A percentile compares a stretch with the other conserved stretches of the same genome.
These are phyloP conservation scores for Patellaria atrata DNA, from an alignment of 495 filamentous ascomycete species.

Conservation along the genomic window DNA sequence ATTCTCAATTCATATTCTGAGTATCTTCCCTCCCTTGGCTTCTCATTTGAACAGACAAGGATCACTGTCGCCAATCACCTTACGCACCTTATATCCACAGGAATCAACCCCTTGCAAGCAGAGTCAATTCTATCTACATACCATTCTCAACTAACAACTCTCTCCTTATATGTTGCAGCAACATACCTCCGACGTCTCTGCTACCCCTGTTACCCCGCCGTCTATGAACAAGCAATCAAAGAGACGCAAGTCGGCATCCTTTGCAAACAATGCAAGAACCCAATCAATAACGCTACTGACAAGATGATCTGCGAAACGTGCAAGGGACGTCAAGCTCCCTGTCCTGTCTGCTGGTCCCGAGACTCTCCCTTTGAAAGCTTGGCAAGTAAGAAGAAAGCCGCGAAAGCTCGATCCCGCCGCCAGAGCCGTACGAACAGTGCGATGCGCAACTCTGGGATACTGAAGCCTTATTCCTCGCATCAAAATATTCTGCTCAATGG, in stretches of 20 bases:
- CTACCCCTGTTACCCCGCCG: slow-evolving; percentile 25
- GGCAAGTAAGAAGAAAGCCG: slow-evolving; percentile 8
- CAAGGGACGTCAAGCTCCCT: slow-evolving; percentile 19
- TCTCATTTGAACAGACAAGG: slow-evolving; percentile 12
- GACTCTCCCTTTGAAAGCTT: slow-evolving; percentile 22
- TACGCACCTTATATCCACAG: slow-evolving; percentile 13
- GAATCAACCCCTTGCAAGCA: slow-evolving; percentile 25
- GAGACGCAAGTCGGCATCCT: slow-evolving; percentile 22
- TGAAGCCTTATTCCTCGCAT: slow-evolving; percentile 7
- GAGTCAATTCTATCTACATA: slow-evolving; percentile 28
- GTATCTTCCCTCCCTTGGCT: slow-evolving; percentile 12
- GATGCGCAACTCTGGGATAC: background rate
- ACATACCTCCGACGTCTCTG: slow-evolving; percentile 22
- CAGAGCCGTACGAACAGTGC: background rate
- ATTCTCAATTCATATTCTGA: slow-evolving; percentile 17
- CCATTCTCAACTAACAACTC: slow-evolving; percentile 25
- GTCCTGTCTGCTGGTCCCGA: slow-evolving; percentile 24
- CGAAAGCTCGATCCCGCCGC: slow-evolving; percentile 10
- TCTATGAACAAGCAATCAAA: slow-evolving; percentile 25
- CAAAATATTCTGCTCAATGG: slow-evolving; percentile 11
- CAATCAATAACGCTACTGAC: slow-evolving; percentile 20
- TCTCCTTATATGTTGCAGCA: slow-evolving; percentile 20
- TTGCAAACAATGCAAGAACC: slow-evolving; percentile 24
- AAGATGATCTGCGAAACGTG: slow-evolving; percentile 24
- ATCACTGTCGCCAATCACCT: slow-evolving; percentile 17